Percentiles rank a stretch among this genome's conserved stretches.
Conservation (phyloP, 805 yeast species). For the Candida pseudofarinosa region DNA sequence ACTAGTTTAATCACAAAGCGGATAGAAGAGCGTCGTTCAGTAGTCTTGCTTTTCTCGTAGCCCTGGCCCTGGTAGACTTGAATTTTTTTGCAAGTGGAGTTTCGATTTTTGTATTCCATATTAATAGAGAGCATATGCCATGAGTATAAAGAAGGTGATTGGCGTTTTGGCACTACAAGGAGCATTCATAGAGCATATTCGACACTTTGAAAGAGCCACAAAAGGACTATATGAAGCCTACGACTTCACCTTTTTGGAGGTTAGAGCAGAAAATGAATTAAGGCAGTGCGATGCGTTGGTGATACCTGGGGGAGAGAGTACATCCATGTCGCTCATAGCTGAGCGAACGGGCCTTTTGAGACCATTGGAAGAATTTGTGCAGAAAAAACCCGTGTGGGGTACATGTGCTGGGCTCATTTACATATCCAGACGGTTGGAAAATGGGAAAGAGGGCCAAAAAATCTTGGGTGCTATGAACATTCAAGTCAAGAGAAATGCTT, state of each 20-base stretch:
- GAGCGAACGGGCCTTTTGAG: slow-evolving; percentile 56
- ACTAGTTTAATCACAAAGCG: too few species aligned
- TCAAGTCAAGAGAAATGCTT: slow-evolving; percentile 65
- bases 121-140: slow-evolving; percentile 2
- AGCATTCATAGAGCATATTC: slow-evolving; percentile 67
- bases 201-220: slow-evolving; percentile 39
- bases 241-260: slow-evolving; percentile 38
- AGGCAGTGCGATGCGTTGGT: slow-evolving; percentile 53
- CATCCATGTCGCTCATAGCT: slow-evolving; percentile 67
- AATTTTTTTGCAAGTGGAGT: too few species aligned
- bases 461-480: slow-evolving; percentile 64
- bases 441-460: slow-evolving; percentile 52
- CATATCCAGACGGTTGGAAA: slow-evolving; percentile 49
- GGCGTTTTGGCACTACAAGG: slow-evolving; percentile 82
- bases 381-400: slow-evolving; percentile 68
- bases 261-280: slow-evolving; percentile 51
- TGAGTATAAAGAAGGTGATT: slow-evolving; percentile 24
- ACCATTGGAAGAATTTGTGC: slow-evolving; percentile 50
- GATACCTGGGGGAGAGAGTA: slow-evolving; percentile 71
- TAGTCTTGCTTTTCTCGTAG: too few species aligned
- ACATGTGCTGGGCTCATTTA: slow-evolving; percentile 83
- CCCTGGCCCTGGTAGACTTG: too few species aligned
- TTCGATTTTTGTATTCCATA: too few species aligned
- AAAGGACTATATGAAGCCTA: slow-evolving; percentile 21
- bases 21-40: too few species aligned